Evolutionary conservation across 345 rosid genomes (phyloP).

Genomic region (Limnanthes douglasii): DNA sequence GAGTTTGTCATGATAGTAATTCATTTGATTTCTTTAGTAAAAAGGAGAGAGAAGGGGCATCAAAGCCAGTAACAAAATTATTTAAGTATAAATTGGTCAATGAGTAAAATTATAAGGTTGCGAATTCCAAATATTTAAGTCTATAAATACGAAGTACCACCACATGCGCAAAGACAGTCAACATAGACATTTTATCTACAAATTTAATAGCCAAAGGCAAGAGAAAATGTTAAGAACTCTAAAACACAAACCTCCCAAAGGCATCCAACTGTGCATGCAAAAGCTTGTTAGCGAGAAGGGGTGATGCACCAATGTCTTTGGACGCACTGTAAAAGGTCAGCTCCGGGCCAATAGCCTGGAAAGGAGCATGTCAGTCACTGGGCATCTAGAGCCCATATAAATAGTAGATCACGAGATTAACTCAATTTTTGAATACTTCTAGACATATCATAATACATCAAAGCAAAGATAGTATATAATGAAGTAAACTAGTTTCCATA

Average conservation of each 20-base stretch:
- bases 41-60: too few relatives aligned
- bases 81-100: too few relatives aligned
- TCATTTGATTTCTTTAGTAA: too few relatives aligned
- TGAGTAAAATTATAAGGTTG: constrained; percentile 2
- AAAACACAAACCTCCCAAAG: constrained; percentile 53
- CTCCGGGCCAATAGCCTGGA: constrained; percentile 91
- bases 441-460: too few relatives aligned
- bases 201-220: constrained; percentile 5
- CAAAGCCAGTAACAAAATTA: too few relatives aligned
- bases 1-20: too few relatives aligned
- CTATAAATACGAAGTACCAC: too few relatives aligned
- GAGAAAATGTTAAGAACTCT: too few relatives aligned
- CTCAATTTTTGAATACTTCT: too few relatives aligned
- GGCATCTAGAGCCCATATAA: constrained; percentile 4
- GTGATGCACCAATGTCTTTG: constrained; percentile 50
- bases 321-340: constrained; percentile 79
- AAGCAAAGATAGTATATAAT: too few relatives aligned
- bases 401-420: constrained; percentile 1
- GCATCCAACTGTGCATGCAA: constrained; percentile 88
- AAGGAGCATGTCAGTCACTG: constrained; percentile 11
- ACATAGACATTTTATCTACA: constrained; percentile 2
- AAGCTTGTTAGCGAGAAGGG: constrained; percentile 64
- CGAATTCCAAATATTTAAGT: constrained; percentile 6
- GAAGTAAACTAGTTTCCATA: too few relatives aligned
- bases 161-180: constrained; percentile 2